Conservation (phyloP, 345 rosid genomes). For the Citrus mangshanensis region DNA sequence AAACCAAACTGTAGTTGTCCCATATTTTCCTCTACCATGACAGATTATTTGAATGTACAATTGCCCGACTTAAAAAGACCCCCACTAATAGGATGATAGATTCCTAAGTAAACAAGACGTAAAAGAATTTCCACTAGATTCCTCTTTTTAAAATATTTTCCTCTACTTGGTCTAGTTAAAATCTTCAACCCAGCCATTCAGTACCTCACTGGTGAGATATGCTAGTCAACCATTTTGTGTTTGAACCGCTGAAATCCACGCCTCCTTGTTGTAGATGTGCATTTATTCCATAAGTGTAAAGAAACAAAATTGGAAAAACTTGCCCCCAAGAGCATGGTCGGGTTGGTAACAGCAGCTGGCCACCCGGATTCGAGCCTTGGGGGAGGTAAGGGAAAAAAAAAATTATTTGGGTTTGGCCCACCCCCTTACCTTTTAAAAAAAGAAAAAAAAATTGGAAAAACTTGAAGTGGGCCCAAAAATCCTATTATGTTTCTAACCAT, state of each 20-base stretch:
- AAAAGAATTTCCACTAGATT: not conserved
- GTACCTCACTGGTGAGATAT: not conserved
- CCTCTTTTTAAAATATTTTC: not conserved
- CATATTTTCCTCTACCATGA: not conserved
- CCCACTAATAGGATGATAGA: not conserved
- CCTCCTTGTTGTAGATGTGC: not conserved
- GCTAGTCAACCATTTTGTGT: not conserved
- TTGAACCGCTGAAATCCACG: not conserved
- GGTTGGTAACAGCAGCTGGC: too few relatives aligned
- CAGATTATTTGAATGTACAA: not conserved
- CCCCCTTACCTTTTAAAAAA: too few relatives aligned
- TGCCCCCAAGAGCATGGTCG: not conserved
- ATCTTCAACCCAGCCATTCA: not conserved
- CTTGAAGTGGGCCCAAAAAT: not conserved
- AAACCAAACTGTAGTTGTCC: not conserved
- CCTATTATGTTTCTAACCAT: not conserved
- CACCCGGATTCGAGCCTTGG: too few relatives aligned
- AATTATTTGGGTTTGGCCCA: too few relatives aligned
- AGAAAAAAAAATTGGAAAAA: not conserved
- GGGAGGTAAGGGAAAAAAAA: too few relatives aligned
- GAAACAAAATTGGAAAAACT: not conserved
- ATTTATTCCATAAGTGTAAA: not conserved
- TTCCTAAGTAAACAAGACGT: not conserved
- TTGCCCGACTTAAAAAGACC: not conserved
- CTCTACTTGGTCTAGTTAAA: not conserved